A percentile compares a stretch with the other conserved stretches of the same genome.
Conservation (phyloP, 208 protist species). For the Porcisia deanei region DNA sequence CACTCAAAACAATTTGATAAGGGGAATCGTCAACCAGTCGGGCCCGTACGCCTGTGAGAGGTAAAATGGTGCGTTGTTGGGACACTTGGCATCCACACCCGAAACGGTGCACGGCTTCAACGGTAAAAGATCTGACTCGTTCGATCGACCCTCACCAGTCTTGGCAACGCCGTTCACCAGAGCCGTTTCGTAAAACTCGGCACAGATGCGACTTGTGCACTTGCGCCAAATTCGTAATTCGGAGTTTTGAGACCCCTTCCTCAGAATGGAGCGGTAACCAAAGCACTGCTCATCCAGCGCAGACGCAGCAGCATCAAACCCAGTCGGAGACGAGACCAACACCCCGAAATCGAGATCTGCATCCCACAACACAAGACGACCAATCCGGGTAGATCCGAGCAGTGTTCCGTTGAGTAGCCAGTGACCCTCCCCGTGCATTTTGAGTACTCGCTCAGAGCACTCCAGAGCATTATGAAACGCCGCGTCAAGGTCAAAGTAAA, state of each 20-base stretch:
- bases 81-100: slow-evolving; percentile 52
- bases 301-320: slow-evolving; percentile 30
- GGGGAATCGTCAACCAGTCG: slow-evolving; percentile 66
- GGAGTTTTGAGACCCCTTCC: slow-evolving; percentile 30
- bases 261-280: slow-evolving; percentile 32
- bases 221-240: slow-evolving; percentile 59
- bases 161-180: slow-evolving; percentile 31
- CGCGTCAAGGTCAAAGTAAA: slow-evolving; percentile 75
- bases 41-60: slow-evolving; percentile 68
- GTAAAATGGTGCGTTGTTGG: slow-evolving; percentile 64
- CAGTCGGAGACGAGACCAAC: slow-evolving; percentile 30
- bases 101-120: slow-evolving; percentile 60
- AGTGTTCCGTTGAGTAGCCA: slow-evolving; percentile 87
- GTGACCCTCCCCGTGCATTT: slow-evolving; percentile 29
- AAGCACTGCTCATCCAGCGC: slow-evolving; percentile 57
- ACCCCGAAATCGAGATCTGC: slow-evolving; percentile 81
- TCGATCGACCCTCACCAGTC: slow-evolving; percentile 48
- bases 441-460: slow-evolving; percentile 58
- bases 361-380: slow-evolving; percentile 84
- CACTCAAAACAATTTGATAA: slow-evolving; percentile 71
- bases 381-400: slow-evolving; percentile 64
- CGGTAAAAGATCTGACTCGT: slow-evolving; percentile 53
- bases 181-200: slow-evolving; percentile 67
- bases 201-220: slow-evolving; percentile 78
- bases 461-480: slow-evolving; percentile 63